Base-by-base conservation (phyloP, 2,329 filamentous ascomycete species). In the Ophiocordyceps robertsii region DNA sequence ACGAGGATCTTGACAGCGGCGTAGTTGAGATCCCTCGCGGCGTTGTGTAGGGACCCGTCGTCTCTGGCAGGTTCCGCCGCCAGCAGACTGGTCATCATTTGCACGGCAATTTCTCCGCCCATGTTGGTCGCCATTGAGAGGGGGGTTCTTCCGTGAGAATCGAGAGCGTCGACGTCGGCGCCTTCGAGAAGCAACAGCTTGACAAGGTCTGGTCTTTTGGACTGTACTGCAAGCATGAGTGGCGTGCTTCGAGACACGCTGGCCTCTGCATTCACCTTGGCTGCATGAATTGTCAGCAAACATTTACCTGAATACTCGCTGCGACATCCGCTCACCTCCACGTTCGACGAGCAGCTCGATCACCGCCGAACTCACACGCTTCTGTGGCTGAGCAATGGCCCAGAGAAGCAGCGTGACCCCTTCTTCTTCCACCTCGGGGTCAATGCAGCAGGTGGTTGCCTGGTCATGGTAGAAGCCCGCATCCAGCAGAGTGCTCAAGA, bases 21-120 rank as follows among this genome's bases (percentile, higher is more conserved):
- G 0, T 78, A 48, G 47, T 81, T 75, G 17, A 83, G 63, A 38
- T 73, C 68, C 12, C 74, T 65, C 0, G 78, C 72, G 4, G 78
- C 75, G 46, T 81, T 78, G 51, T 84, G 80, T 3, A 84, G 63
- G 2, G 77, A 82, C 0, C 79, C 78, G 45, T 84, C 80, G 44
- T 83, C 76, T 36, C 64, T 67, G 2, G 72, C 68, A 1, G 75
- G 72, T 17, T 74, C 72, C 0, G 73, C 70, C 0, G 68, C 68
- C 6, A 80, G 62, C 1, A 82, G 56, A 41, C 66, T 68, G 2
- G 64, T 61, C 69, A 77, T 70, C 57, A 77, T 72, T 10, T 65
- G 61, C 16, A 69, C 69, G 1, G 70, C 67, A 12, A 73, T 47
- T 0, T 76, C 68, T 13, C 74, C 73, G 0, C 71, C 69, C 2